Evolutionary conservation across 257 asterid genomes (phyloP).

Genomic region (Handroanthus guayacan): DNA sequence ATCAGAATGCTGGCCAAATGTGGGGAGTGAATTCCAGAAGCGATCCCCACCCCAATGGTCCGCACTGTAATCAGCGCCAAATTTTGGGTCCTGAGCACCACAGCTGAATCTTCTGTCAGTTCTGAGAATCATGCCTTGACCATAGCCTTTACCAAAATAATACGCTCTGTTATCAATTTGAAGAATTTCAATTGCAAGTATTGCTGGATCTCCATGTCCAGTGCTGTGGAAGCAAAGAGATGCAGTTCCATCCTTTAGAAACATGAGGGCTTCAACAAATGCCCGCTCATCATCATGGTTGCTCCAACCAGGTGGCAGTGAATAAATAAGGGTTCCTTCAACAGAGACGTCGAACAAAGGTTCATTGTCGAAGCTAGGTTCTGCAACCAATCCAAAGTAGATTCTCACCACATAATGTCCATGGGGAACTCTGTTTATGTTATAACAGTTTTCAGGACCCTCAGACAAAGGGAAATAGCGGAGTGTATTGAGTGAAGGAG

Average conservation of each 20-base stretch:
- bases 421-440: constrained; percentile 81
- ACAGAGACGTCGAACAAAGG: constrained; percentile 89
- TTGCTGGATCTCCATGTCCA: constrained; percentile 95
- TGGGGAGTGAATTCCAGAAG: constrained; percentile 69
- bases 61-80: constrained; percentile 79
- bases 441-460: constrained; percentile 95
- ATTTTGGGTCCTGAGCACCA: constrained; percentile 64
- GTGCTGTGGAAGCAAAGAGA: constrained; percentile 96
- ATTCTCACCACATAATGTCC: constrained; percentile 86
- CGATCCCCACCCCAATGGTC: constrained; percentile 97
- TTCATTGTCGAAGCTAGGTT: constrained; percentile 80
- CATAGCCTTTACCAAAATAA: constrained; percentile 72
- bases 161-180: constrained; percentile 84
- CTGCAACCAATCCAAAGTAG: constrained; percentile 74
- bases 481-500: constrained; percentile 70
- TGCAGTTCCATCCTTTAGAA: constrained; percentile 88
- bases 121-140: constrained; percentile 84
- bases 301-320: constrained; percentile 97
- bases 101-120: constrained; percentile 78
- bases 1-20: constrained; percentile 68
- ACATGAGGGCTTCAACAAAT: constrained; percentile 76
- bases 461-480: constrained; percentile 89
- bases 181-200: constrained; percentile 90
- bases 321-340: constrained; percentile 87
- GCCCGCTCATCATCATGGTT: constrained; percentile 80